These are phyloP conservation scores for Lentinus brumalis DNA, from an alignment of 768 basidiomycete genomes.

Conservation along the genomic window DNA sequence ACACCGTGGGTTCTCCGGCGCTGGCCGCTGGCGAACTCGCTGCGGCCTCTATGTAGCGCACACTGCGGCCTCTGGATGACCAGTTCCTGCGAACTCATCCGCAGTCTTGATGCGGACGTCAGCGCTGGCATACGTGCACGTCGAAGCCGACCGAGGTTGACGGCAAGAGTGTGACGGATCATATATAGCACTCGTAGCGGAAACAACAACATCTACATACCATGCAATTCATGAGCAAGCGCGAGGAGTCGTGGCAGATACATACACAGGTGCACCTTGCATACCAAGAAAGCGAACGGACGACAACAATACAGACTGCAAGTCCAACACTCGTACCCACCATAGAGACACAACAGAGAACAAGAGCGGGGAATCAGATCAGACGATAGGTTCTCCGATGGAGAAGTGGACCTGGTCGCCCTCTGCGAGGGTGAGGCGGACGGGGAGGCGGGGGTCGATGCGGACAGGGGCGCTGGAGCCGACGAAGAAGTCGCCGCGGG, in stretches of 20 bases:
- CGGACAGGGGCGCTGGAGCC: constrained; percentile 80
- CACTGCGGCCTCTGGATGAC: too few relatives aligned
- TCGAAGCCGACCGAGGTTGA: too few relatives aligned
- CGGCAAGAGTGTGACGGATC: too few relatives aligned
- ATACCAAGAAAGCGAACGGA: constrained; percentile 15
- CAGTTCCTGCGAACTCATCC: too few relatives aligned
- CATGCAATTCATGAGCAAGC: background rate
- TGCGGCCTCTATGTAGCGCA: too few relatives aligned
- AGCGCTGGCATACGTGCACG: too few relatives aligned
- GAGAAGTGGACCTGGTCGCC: constrained; percentile 79
- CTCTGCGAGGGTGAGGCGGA: constrained; percentile 77
- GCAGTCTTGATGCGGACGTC: too few relatives aligned
- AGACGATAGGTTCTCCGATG: constrained; percentile 52
- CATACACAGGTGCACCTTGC: constrained; percentile 16
- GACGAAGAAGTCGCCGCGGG: constrained; percentile 80
- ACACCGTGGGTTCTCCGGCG: too few relatives aligned
- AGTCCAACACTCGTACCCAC: constrained; percentile 15
- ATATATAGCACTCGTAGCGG: background rate
- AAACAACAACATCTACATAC: background rate
- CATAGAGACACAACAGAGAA: background rate
- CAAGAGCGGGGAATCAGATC: constrained; percentile 7
- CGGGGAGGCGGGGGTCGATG: constrained; percentile 80
- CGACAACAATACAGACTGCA: constrained; percentile 18
- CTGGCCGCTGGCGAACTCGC: too few relatives aligned
- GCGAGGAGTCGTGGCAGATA: background rate